Evolutionary conservation across 805 yeast genomes (phyloP).

Genomic region (Nakazawaea populi): DNA sequence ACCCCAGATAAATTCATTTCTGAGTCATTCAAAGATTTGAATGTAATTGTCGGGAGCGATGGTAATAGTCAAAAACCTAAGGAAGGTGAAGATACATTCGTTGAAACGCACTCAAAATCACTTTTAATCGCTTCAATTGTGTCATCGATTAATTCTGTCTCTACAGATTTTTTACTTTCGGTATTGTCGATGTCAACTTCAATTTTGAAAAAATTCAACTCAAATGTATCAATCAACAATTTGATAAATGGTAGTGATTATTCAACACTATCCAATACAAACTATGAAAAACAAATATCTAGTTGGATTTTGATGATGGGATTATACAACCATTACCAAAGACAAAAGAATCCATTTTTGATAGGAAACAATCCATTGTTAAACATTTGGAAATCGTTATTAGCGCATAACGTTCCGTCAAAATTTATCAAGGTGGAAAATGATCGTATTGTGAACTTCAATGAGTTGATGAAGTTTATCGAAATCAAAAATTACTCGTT

Average conservation of each 20-base stretch:
- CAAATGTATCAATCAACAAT: slow-evolving; percentile 27
- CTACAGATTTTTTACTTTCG: slow-evolving; percentile 25
- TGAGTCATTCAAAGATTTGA: slow-evolving; percentile 1
- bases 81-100: slow-evolving; percentile 13
- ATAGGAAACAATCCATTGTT: slow-evolving; percentile 55
- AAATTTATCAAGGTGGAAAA: slow-evolving; percentile 26
- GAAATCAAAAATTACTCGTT: slow-evolving; percentile 56
- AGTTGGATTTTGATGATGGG: slow-evolving; percentile 66
- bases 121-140: slow-evolving; percentile 25
- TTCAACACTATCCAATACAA: slow-evolving; percentile 20
- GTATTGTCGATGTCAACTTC: slow-evolving; percentile 22
- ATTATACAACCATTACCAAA: slow-evolving; percentile 42
- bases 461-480: slow-evolving; percentile 29
- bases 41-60: not conserved
- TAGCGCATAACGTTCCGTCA: slow-evolving; percentile 44
- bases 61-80: not conserved
- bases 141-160: slow-evolving; percentile 21
- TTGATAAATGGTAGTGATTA: slow-evolving; percentile 24
- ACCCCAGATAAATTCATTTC: not conserved
- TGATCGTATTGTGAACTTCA: slow-evolving; percentile 27
- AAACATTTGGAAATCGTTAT: slow-evolving; percentile 55
- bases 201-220: slow-evolving; percentile 26
- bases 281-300: slow-evolving; percentile 32
- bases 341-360: slow-evolving; percentile 45
- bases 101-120: slow-evolving; percentile 20